phyloP scores from a whole-genome alignment of 805 yeast species.

The Starmera caribaea region DNA sequence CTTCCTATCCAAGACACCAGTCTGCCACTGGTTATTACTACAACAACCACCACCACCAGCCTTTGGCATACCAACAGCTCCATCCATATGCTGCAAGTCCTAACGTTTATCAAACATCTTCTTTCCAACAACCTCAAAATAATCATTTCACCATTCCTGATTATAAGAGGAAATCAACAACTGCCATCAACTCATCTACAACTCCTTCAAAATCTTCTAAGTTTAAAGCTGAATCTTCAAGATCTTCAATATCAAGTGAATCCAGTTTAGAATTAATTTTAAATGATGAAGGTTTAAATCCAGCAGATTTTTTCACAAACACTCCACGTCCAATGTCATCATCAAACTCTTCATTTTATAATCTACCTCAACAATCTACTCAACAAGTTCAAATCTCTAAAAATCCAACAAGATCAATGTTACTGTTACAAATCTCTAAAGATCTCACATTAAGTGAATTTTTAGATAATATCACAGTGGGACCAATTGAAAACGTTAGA shows the following conservation, averaged over 20 bases:
- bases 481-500: slow-evolving; percentile 54
- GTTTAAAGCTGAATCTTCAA: neutral
- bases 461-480: slow-evolving; percentile 39
- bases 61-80: too few relatives aligned
- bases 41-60: too few relatives aligned
- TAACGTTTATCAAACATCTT: too few relatives aligned
- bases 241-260: neutral
- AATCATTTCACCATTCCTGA: too few relatives aligned
- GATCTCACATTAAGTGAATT: slow-evolving; percentile 19
- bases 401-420: slow-evolving; percentile 17
- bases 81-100: too few relatives aligned
- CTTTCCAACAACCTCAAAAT: too few relatives aligned
- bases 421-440: slow-evolving; percentile 13
- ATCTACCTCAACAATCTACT: neutral
- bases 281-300: too few relatives aligned
- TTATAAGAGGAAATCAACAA: neutral
- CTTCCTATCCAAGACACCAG: too few relatives aligned
- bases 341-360: slow-evolving; percentile 4
- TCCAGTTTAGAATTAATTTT: neutral
- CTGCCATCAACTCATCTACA: neutral
- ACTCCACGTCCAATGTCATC: slow-evolving; percentile 5
- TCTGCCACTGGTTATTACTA: too few relatives aligned
- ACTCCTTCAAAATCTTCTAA: slow-evolving; percentile 1
- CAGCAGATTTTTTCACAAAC: neutral
- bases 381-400: slow-evolving; percentile 8